A percentile compares a stretch with the other conserved stretches of the same genome.
Evolutionary conservation across 148 eudicot genomes (phyloP).

Genomic region (Nepenthes mirabilis): DNA sequence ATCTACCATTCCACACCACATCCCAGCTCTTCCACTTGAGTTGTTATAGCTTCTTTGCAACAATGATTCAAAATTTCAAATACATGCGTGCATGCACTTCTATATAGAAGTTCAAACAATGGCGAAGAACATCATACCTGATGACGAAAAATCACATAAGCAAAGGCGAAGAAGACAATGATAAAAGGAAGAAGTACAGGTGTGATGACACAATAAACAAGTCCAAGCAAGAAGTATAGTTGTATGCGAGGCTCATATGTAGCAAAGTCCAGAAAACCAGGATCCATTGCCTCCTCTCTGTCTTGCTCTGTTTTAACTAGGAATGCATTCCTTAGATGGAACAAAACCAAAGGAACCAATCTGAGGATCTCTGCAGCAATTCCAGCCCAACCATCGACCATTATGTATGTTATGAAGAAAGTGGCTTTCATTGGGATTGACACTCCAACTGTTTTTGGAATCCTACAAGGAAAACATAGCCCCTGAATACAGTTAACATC

Average conservation of each 20-base stretch:
- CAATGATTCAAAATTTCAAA: too few species aligned
- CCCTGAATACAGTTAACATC: background rate
- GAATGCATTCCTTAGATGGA: conserved; percentile 42
- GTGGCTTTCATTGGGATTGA: conserved; percentile 69
- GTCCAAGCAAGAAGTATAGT: conserved; percentile 52
- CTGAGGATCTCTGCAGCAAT: conserved; percentile 55
- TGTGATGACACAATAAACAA: conserved; percentile 38
- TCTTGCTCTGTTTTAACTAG: conserved; percentile 57
- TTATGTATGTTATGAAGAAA: conserved; percentile 51
- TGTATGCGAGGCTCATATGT: conserved; percentile 55
- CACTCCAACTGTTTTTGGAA: conserved; percentile 49
- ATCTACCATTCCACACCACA: too few species aligned
- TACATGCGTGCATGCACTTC: too few species aligned
- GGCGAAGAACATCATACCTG: conserved; percentile 27
- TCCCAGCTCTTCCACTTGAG: too few species aligned
- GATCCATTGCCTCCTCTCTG: conserved; percentile 53
- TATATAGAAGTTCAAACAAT: background rate
- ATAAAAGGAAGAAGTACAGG: conserved; percentile 63
- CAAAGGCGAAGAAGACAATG: conserved; percentile 45
- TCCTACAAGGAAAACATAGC: conserved; percentile 19
- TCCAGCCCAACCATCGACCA: conserved; percentile 72
- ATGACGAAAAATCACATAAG: conserved; percentile 54
- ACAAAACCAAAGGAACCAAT: conserved; percentile 32
- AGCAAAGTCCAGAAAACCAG: conserved; percentile 42
- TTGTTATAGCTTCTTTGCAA: too few species aligned